These are phyloP conservation scores for Kwoniella dejecticola DNA, from an alignment of 768 basidiomycete species.

Conservation along the genomic window DNA sequence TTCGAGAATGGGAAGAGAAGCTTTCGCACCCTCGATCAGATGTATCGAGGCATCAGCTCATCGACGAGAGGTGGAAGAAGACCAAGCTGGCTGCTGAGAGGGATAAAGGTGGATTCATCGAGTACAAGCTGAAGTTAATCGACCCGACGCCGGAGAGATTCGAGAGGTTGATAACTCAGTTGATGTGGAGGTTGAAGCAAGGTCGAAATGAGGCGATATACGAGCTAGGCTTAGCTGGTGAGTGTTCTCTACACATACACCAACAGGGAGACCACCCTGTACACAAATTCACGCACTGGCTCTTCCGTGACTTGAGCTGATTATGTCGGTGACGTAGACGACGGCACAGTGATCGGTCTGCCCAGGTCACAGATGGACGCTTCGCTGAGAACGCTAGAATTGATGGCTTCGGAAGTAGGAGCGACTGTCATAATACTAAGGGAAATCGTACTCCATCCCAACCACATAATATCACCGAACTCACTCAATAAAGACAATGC, in stretches of 20 bases:
- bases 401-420: constrained; percentile 92
- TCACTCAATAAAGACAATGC: no score
- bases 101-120: constrained; percentile 72
- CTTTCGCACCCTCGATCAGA: constrained; percentile 25
- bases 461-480: no score
- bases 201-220: constrained; percentile 83
- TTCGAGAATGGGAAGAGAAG: constrained; percentile 36
- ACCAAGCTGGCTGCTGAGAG: constrained; percentile 49
- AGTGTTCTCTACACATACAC: no score
- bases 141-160: constrained; percentile 64
- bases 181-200: constrained; percentile 90
- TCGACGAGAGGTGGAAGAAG: neutral
- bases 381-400: constrained; percentile 81
- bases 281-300: no score
- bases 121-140: constrained; percentile 90
- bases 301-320: neutral
- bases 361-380: constrained; percentile 69
- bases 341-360: constrained; percentile 82
- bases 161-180: constrained; percentile 77
- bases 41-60: constrained; percentile 32
- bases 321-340: constrained; percentile 61
- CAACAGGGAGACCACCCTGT: no score
- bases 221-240: constrained; percentile 67
- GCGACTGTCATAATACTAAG: constrained; percentile 88
- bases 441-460: constrained; percentile 61